Base-by-base conservation (phyloP, 495 filamentous ascomycete species). In the Penicillium ochrochloron region DNA sequence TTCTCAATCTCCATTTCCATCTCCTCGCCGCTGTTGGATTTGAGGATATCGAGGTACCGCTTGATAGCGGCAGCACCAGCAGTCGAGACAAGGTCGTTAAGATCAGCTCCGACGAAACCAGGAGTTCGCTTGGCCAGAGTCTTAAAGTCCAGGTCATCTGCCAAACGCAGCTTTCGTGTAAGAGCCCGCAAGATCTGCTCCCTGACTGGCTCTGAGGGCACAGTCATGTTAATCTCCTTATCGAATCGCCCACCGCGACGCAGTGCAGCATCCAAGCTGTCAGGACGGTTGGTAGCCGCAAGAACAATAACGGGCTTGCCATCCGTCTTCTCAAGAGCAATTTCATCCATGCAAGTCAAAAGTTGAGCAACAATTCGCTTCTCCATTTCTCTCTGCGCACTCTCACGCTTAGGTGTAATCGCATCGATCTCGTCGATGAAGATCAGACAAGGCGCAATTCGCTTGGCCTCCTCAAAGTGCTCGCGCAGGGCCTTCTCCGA, bases 351-450 rank as follows among this genome's bases (percentile, higher is more conserved):
- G 66, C 92, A 95, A 12, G 92, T 94, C 62, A 97, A 81, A 66
- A 98, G 86, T 75, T 97, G 94, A 2, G 94, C 92, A 21, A 98
- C 94, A 70, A 98, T 98, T 52, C 94, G 80, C 76, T 94, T 93
- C 76, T 98, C 94, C 94, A 98, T 98, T 71, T 96, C 93, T 67
- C 93, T 87, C 70, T 96, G 93, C n/a, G 94, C 92, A 69, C 87
- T 94, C 72, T 97, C 95, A 50, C 94, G 84, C 77, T 97, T 97
- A 5, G 93, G 93, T 42, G 95, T 95, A 64, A 97, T 97, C 17
- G 92, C 91, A 74, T 99, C 95, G 64, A 97, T 96, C 74, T 99
- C 95, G 68, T 97, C 95, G 61, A 99, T 90, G 74, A 99, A 97
- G 9, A 99, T 85, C 5, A 99, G 80, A 71, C 94, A 97, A 2